These are phyloP conservation scores for Colletotrichum siamense DNA, from an alignment of 2,329 filamentous ascomycete genomes.

Conservation along the genomic window DNA sequence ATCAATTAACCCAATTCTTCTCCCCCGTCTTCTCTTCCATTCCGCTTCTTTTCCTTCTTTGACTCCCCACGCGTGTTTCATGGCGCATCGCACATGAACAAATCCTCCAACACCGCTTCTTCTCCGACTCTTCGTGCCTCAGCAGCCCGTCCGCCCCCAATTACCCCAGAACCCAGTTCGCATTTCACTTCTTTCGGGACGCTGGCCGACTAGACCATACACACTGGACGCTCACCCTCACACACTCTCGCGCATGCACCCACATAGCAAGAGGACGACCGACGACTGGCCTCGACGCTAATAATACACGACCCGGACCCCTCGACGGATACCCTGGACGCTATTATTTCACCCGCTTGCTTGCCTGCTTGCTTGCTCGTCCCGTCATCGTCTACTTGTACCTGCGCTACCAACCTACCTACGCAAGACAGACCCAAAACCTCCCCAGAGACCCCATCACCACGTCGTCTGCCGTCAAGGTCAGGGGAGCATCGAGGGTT, in stretches of 20 bases:
- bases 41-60: constrained; percentile 8
- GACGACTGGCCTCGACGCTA: not conserved
- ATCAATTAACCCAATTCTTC: not conserved
- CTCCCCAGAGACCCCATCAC: not conserved
- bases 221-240: not conserved
- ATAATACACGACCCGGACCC: not conserved
- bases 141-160: not conserved
- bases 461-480: not conserved
- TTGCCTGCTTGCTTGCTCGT: not conserved
- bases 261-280: not conserved
- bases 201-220: not conserved
- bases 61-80: not conserved
- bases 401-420: not conserved
- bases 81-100: not conserved
- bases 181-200: not conserved
- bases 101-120: not conserved
- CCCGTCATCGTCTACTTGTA: not conserved
- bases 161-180: not conserved
- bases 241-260: not conserved
- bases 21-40: not conserved
- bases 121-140: constrained; percentile 17
- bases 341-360: not conserved
- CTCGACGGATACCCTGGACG: not conserved
- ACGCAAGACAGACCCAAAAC: not conserved
- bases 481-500: constrained; percentile 16